Evolutionary conservation across 106 monocot genomes (phyloP).

Genomic region (Dioscorea zingiberensis): DNA sequence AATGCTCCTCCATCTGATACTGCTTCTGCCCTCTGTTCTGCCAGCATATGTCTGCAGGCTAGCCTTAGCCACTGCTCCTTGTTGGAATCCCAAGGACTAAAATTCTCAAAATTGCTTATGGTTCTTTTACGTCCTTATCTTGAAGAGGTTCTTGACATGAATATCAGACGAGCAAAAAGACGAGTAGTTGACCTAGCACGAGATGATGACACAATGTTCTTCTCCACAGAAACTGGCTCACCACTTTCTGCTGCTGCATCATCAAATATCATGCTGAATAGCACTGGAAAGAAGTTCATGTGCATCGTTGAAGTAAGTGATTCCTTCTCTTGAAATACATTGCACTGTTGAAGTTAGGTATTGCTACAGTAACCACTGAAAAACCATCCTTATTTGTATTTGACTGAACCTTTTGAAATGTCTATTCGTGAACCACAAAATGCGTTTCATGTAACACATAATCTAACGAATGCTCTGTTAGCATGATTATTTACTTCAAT

Average conservation of each 20-base stretch:
- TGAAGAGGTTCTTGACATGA: slow-evolving; percentile 89
- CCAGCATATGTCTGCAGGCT: slow-evolving; percentile 73
- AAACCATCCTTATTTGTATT: no score
- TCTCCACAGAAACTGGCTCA: slow-evolving; percentile 29
- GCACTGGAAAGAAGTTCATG: slow-evolving; percentile 79
- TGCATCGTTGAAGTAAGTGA: slow-evolving; percentile 66
- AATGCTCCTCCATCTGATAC: slow-evolving; percentile 61
- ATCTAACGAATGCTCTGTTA: no score
- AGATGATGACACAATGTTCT: slow-evolving; percentile 29
- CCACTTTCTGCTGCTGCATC: slow-evolving; percentile 34
- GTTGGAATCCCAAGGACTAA: slow-evolving; percentile 65
- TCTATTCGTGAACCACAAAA: no score
- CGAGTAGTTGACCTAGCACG: slow-evolving; percentile 55
- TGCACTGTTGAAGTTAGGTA: no score
- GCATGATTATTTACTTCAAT: no score
- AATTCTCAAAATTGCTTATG: slow-evolving; percentile 85
- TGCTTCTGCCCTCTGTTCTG: slow-evolving; percentile 63
- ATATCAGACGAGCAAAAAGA: slow-evolving; percentile 76
- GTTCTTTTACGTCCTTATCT: slow-evolving; percentile 75
- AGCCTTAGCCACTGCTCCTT: slow-evolving; percentile 64
- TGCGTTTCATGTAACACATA: no score
- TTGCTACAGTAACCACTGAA: no score
- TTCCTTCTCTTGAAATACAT: no score
- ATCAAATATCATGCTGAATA: slow-evolving; percentile 55
- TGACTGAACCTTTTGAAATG: no score